Base-by-base conservation (phyloP, 2,329 filamentous ascomycete genomes). In the Dothiorella sarmentorum region DNA sequence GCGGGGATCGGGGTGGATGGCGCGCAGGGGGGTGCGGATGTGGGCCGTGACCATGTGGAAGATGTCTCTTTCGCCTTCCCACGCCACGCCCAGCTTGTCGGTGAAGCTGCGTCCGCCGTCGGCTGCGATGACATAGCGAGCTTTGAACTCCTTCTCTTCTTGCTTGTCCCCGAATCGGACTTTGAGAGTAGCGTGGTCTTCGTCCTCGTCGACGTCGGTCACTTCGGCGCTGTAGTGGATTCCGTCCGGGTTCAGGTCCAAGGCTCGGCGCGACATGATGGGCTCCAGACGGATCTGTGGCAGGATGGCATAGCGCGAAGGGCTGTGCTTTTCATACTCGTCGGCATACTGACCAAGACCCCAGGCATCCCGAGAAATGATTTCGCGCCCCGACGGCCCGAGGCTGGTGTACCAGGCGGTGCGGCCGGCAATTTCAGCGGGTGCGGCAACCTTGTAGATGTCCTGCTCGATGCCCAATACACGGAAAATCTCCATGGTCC, bases 271-370 rank as follows among this genome's bases (percentile, higher is more conserved):
- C 38, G 40, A 29, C 15, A 57, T 37, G 22, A 74, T 66, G 15
- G 71, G 72, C 61, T 75, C 72, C 13, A 72, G 60, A n/a, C 71
- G 65, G 13, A 75, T 72, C 58, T 73, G 71, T 10, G 71, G 69
- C 31, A 73, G 52, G 4, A 68, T 68, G 18, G 60, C 60, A 61
- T 73, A 74, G 37, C 57, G 49, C 4, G 60, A 65, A 15, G 69
- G 68, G 44, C 65, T 68, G n/a, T 63, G 61, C 7, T 18, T 38
- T 7, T 15, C 55, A 26, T 57, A 57, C 22, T 47, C 55, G 5
- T 57, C 55, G 5, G 29, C 42, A 17, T 57, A 44, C n/a, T 20
- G 40, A 2, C 55, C 55, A 3, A 42, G 26, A 3, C 55, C 55
- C 42, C 55, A 57, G 4, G 55, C 29, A 17, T 57, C 42, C 3